Conservation (phyloP, 1,284 basidiomycete species). For the Porogramme epimiltina region DNA sequence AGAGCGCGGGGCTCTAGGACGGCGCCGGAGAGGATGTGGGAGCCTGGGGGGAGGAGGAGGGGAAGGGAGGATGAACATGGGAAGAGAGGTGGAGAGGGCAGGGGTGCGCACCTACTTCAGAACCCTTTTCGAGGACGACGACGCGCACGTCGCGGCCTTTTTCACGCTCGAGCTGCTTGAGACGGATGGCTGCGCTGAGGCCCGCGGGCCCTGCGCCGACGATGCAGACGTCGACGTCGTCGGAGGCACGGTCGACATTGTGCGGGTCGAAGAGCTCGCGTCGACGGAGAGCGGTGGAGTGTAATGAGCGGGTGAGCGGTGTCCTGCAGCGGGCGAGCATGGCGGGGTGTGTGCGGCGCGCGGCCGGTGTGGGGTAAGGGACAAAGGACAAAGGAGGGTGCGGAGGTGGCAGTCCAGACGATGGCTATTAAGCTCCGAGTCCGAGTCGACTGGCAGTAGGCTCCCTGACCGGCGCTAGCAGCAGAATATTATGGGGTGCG, state of each 20-base stretch:
- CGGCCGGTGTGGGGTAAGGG: too few species aligned
- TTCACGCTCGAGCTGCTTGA: constrained; percentile 92
- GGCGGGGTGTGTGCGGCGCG: not conserved
- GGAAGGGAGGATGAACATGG: not conserved
- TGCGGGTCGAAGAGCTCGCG: constrained; percentile 49
- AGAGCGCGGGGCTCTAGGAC: constrained; percentile 94
- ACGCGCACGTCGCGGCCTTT: constrained; percentile 84
- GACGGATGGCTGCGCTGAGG: constrained; percentile 91
- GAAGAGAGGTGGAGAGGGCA: constrained; percentile 31
- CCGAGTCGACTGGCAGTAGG: too few species aligned
- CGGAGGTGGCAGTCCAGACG: too few species aligned
- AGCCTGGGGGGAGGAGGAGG: constrained; percentile 54
- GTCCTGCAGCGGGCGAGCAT: constrained; percentile 16
- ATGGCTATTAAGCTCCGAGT: too few species aligned
- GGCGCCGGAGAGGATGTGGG: constrained; percentile 95
- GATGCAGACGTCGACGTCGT: constrained; percentile 96
- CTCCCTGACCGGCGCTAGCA: too few species aligned
- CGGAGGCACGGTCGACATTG: constrained; percentile 73
- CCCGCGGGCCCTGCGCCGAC: constrained; percentile 97
- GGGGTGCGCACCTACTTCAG: constrained; percentile 77
- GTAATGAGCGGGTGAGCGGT: constrained; percentile 23
- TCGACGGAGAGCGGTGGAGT: constrained; percentile 30
- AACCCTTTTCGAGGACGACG: constrained; percentile 94
- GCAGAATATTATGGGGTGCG: too few species aligned
- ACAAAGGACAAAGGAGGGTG: too few species aligned